Percentiles rank a stretch among this genome's conserved stretches.
These are phyloP conservation scores for Closterium sp. DNA, from an alignment of 139 green algal species.

Conservation along the genomic window DNA sequence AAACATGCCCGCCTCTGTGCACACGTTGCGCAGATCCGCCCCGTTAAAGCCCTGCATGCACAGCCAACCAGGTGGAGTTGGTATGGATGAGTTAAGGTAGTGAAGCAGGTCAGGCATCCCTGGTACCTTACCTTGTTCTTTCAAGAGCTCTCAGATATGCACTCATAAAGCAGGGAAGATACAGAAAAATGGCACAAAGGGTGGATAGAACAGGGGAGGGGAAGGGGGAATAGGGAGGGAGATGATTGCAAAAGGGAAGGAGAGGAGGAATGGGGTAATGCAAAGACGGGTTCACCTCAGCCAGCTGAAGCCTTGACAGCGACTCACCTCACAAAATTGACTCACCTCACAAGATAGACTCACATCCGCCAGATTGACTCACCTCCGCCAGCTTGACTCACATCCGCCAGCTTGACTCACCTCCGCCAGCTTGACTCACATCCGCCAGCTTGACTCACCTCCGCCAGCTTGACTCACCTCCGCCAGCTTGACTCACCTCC, in stretches of 20 bases:
- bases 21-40: slow-evolving; percentile 98
- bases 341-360: no score
- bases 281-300: no score
- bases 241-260: neutral
- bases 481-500: no score
- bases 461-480: no score
- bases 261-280: neutral
- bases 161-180: no score
- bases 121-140: neutral
- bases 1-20: slow-evolving; percentile 98
- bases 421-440: no score
- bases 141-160: no score
- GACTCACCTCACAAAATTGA: neutral
- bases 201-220: neutral
- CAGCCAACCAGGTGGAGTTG: neutral
- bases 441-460: no score
- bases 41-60: slow-evolving; percentile 87
- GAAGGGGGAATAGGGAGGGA: neutral
- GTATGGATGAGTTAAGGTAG: neutral
- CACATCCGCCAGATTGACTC: no score
- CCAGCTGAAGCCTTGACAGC: no score
- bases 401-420: no score
- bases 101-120: neutral
- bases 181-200: neutral
- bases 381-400: no score